phyloP scores from a whole-genome alignment of 1,139 yeast species.

The Taphrina pruni region DNA sequence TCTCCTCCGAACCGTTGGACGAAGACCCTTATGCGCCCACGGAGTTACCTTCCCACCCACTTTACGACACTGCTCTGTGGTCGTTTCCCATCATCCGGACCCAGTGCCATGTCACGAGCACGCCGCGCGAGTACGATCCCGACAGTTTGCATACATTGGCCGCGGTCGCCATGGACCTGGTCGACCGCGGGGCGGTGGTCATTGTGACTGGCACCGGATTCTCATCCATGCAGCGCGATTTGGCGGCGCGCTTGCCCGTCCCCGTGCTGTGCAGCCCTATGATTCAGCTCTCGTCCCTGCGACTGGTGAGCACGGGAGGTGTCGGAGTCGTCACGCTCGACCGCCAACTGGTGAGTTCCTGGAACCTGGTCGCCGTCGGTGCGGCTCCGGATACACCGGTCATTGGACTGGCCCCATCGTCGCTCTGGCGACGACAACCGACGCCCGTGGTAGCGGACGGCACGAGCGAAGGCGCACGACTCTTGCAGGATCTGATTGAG shows the following conservation, averaged over 20 bases:
- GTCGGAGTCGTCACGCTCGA: conserved; percentile 39
- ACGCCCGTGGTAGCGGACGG: neutral
- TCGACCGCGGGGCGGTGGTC: conserved; percentile 37
- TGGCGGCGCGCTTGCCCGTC: conserved; percentile 26
- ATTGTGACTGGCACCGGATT: conserved; percentile 35
- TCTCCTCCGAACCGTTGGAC: conserved; percentile 27
- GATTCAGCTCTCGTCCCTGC: conserved; percentile 32
- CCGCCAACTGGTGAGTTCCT: conserved; percentile 24
- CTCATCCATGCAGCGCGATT: conserved; percentile 32
- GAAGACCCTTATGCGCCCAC: conserved; percentile 6
- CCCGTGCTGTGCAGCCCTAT: conserved; percentile 32
- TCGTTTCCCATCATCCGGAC: conserved; percentile 24
- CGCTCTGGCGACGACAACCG: conserved; percentile 27
- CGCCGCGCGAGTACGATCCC: conserved; percentile 37
- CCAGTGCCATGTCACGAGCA: conserved; percentile 22
- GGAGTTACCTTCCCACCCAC: conserved; percentile 16
- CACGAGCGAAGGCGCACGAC: conserved; percentile 5
- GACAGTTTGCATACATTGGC: conserved; percentile 27
- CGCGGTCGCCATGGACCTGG: conserved; percentile 25
- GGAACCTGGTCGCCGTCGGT: conserved; percentile 37
- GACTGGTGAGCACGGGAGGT: conserved; percentile 17
- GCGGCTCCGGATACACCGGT: conserved; percentile 39
- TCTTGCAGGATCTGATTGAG: conserved; percentile 27
- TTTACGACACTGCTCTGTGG: conserved; percentile 25
- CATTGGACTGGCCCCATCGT: conserved; percentile 24